Conservation (phyloP, 1,284 basidiomycete genomes). For the Austroboletus novae-zelandiae region DNA sequence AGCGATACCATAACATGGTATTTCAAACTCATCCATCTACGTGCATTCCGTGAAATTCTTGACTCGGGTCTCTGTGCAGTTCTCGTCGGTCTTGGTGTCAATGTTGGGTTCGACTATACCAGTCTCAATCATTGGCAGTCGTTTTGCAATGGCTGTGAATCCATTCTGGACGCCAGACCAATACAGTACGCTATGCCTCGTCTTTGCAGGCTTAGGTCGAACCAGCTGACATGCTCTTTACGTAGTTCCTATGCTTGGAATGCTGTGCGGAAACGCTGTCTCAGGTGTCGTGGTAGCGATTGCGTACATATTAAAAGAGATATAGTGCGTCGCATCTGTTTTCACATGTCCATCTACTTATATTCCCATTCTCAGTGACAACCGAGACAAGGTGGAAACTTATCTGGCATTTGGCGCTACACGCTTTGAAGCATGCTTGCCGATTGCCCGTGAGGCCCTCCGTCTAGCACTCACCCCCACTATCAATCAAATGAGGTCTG, state of each 20-base stretch:
- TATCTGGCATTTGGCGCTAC: slow-evolving; percentile 82
- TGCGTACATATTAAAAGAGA: slow-evolving; percentile 63
- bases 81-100: slow-evolving; percentile 62
- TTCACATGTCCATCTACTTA: neutral
- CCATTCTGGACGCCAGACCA: slow-evolving; percentile 83
- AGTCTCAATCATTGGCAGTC: slow-evolving; percentile 72
- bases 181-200: slow-evolving; percentile 52
- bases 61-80: slow-evolving; percentile 42
- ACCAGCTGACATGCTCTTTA: neutral
- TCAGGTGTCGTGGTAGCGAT: slow-evolving; percentile 70
- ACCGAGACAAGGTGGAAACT: slow-evolving; percentile 79
- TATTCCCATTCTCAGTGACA: slow-evolving; percentile 69
- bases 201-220: neutral
- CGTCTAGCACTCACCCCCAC: slow-evolving; percentile 75
- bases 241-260: slow-evolving; percentile 83
- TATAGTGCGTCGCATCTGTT: slow-evolving; percentile 46
- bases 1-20: slow-evolving; percentile 72
- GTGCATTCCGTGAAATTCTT: neutral
- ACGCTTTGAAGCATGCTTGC: slow-evolving; percentile 75
- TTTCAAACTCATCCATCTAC: slow-evolving; percentile 8
- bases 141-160: slow-evolving; percentile 70
- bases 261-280: slow-evolving; percentile 81
- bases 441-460: slow-evolving; percentile 75
- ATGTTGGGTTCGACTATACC: slow-evolving; percentile 79
- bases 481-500: slow-evolving; percentile 82